phyloP scores from a whole-genome alignment of 164 flowering plant genomes.

The Cinnamomum chago region DNA sequence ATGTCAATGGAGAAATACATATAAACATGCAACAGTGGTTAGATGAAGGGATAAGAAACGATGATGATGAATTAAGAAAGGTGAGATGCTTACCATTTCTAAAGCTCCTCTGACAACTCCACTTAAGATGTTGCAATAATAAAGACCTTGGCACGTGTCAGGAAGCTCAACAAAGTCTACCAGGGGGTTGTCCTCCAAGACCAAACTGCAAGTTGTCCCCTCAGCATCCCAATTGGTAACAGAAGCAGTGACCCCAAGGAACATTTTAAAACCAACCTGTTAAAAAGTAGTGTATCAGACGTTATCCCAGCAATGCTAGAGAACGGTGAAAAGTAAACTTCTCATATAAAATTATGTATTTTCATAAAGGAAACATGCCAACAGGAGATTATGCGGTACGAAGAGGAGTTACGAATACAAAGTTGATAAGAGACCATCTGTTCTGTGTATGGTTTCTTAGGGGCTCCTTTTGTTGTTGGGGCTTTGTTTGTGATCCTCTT shows the following conservation, averaged over 20 bases:
- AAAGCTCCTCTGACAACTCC: constrained; percentile 95
- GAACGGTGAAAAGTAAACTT: not conserved
- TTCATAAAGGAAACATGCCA: not conserved
- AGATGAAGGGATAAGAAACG: no score
- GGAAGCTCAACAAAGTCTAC: constrained; percentile 99
- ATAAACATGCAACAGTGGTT: not conserved
- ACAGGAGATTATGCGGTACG: not conserved
- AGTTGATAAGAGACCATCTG: no score
- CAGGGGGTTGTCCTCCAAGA: constrained; percentile 92
- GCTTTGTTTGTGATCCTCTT: no score
- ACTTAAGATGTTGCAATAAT: constrained; percentile 89
- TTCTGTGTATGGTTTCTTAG: no score
- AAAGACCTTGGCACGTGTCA: constrained; percentile 94
- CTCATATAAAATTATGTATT: not conserved
- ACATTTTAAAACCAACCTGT: constrained; percentile 99
- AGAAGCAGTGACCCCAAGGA: constrained; percentile 87
- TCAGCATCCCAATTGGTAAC: constrained; percentile 94
- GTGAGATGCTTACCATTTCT: constrained; percentile 69
- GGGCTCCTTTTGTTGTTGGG: no score
- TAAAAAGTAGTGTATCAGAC: not conserved
- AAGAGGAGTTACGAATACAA: not conserved
- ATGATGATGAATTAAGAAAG: no score
- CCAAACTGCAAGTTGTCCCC: constrained; percentile 81
- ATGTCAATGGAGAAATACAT: not conserved
- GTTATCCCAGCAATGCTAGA: not conserved